phyloP scores from a whole-genome alignment of 305 asterid species.

The Caryopteris hybrid region DNA sequence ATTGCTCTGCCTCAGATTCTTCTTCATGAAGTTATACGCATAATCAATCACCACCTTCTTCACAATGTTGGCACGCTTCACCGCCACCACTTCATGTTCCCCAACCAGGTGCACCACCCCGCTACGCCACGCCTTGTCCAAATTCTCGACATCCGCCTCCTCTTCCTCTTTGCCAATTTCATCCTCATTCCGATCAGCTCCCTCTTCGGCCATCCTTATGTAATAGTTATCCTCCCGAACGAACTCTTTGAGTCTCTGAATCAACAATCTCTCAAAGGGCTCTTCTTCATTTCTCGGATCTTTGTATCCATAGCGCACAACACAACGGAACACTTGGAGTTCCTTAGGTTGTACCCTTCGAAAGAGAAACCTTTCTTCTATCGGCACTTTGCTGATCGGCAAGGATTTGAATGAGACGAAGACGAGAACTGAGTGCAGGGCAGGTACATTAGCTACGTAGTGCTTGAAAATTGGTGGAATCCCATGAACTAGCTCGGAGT shows the following conservation, averaged over 20 bases:
- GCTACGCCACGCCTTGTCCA: constrained; percentile 34
- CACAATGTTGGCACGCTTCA: constrained; percentile 33
- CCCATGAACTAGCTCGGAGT: constrained; percentile 68
- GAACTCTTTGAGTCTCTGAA: constrained; percentile 35
- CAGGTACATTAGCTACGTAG: constrained; percentile 52
- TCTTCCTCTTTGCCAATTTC: neutral
- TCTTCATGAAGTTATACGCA: constrained; percentile 51
- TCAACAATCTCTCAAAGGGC: constrained; percentile 36
- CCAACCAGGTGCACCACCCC: constrained; percentile 66
- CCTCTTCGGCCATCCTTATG: neutral
- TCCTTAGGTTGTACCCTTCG: constrained; percentile 44
- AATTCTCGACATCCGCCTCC: constrained; percentile 25
- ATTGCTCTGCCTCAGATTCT: constrained; percentile 51
- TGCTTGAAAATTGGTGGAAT: constrained; percentile 72
- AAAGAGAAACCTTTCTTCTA: constrained; percentile 55
- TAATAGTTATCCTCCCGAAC: constrained; percentile 9
- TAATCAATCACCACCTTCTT: constrained; percentile 49
- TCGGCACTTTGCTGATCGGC: constrained; percentile 49
- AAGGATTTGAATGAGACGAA: constrained; percentile 57
- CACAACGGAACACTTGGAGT: constrained; percentile 45
- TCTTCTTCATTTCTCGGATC: constrained; percentile 41
- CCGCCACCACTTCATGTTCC: constrained; percentile 53
- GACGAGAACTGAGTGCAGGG: constrained; percentile 52
- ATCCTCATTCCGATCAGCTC: neutral
- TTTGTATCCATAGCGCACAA: constrained; percentile 60